Percentiles rank a stretch among this genome's conserved stretches.
phyloP scores from a whole-genome alignment of 2,329 filamentous ascomycete genomes.

The Leptographium lundbergii region DNA sequence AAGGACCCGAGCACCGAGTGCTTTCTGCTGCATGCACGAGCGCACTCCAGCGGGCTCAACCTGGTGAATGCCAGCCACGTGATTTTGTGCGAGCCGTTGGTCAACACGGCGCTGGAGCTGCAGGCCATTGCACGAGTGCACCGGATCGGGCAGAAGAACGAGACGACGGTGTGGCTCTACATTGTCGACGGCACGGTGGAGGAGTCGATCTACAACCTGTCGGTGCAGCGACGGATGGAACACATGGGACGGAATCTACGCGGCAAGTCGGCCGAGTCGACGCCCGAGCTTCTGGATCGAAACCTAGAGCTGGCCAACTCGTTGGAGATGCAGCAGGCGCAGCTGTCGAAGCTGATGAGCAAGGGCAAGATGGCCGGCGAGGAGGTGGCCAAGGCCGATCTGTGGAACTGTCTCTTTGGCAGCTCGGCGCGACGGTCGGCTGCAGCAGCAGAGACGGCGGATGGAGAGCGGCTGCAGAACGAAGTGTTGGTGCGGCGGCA shows the following conservation, averaged over 20 bases:
- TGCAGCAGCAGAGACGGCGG: background rate
- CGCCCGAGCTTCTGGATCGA: constrained; percentile 40
- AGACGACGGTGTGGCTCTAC: constrained; percentile 93
- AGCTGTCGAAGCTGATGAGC: constrained; percentile 56
- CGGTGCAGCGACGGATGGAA: constrained; percentile 62
- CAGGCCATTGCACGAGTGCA: constrained; percentile 94
- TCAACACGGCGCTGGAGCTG: constrained; percentile 87
- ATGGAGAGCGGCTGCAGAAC: constrained; percentile 4
- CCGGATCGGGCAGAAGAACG: constrained; percentile 76
- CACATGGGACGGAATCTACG: constrained; percentile 49
- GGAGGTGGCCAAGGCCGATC: constrained; percentile 60
- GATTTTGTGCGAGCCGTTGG: constrained; percentile 83
- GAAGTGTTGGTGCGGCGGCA: constrained; percentile 20
- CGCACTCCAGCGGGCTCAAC: constrained; percentile 79
- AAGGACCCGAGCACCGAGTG: constrained; percentile 62
- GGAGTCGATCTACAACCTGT: constrained; percentile 80
- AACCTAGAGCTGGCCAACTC: constrained; percentile 75
- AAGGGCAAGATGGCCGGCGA: constrained; percentile 64
- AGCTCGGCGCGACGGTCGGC: constrained; percentile 22
- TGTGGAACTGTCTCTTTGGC: constrained; percentile 86
- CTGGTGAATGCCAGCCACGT: constrained; percentile 89
- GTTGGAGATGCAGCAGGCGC: constrained; percentile 63
- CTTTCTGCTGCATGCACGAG: constrained; percentile 80
- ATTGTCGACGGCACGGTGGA: constrained; percentile 85
- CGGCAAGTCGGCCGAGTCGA: constrained; percentile 25